Conservation (phyloP, 1,139 yeast species). For the Candida tetrigidarum region DNA sequence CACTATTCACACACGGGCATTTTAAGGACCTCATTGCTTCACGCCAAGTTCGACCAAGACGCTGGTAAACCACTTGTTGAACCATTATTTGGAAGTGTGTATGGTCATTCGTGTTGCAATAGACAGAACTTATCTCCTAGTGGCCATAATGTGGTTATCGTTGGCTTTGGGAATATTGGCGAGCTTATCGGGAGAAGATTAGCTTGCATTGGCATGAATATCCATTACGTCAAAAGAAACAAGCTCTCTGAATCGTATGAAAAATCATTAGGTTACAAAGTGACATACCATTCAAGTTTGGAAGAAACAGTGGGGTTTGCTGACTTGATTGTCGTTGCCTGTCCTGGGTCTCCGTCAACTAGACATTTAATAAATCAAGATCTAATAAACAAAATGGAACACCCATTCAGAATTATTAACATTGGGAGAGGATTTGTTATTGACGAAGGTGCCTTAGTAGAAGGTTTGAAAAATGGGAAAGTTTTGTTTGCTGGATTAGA, state of each 20-base stretch:
- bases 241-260: slow-evolving; percentile 44
- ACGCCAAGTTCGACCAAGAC: slow-evolving; percentile 36
- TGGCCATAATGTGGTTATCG: slow-evolving; percentile 65
- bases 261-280: slow-evolving; percentile 45
- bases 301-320: slow-evolving; percentile 37
- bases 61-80: slow-evolving; percentile 37
- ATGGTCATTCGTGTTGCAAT: slow-evolving; percentile 50
- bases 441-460: slow-evolving; percentile 72
- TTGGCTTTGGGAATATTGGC: slow-evolving; percentile 85
- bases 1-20: slow-evolving; percentile 41
- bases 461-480: slow-evolving; percentile 69
- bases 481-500: slow-evolving; percentile 79
- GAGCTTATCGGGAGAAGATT: slow-evolving; percentile 62
- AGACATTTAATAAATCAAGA: slow-evolving; percentile 55
- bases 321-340: slow-evolving; percentile 67
- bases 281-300: slow-evolving; percentile 45
- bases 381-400: slow-evolving; percentile 49
- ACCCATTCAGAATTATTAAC: slow-evolving; percentile 69
- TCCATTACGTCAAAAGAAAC: slow-evolving; percentile 65
- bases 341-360: slow-evolving; percentile 70
- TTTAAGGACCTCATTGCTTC: slow-evolving; percentile 42
- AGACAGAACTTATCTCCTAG: slow-evolving; percentile 51
- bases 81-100: slow-evolving; percentile 38
- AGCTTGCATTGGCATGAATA: slow-evolving; percentile 63
- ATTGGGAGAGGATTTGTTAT: slow-evolving; percentile 78